Conservation (phyloP, 805 yeast genomes). For the Komagataella phaffii region DNA sequence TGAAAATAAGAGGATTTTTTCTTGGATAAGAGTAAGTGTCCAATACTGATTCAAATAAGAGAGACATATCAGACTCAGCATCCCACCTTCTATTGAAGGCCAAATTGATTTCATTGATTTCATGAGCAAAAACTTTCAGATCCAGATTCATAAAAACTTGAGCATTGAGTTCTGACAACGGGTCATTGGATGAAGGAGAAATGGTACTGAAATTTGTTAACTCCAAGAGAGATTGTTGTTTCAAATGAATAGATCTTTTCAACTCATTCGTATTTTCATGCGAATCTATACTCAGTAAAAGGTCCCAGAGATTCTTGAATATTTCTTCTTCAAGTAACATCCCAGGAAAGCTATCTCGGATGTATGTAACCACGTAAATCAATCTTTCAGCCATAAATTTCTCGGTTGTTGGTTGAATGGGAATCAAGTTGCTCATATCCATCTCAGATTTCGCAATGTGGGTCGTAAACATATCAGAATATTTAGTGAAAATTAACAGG, state of each 20-base stretch:
- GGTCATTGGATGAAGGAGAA: slow-evolving; percentile 3
- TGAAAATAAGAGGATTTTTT: slow-evolving; percentile 68
- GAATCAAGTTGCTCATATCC: not conserved
- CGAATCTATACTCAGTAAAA: slow-evolving; percentile 35
- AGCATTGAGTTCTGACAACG: slow-evolving; percentile 10
- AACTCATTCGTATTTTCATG: slow-evolving; percentile 38
- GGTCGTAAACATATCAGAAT: slow-evolving; percentile 13
- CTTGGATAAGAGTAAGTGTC: slow-evolving; percentile 30
- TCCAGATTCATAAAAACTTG: slow-evolving; percentile 42
- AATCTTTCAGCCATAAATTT: slow-evolving; percentile 34
- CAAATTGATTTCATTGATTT: slow-evolving; percentile 55
- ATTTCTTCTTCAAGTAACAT: slow-evolving; percentile 52
- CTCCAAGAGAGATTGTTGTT: slow-evolving; percentile 23
- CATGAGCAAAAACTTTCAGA: slow-evolving; percentile 40
- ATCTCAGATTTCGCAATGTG: not conserved
- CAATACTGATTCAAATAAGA: slow-evolving; percentile 44
- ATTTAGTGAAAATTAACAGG: slow-evolving; percentile 25
- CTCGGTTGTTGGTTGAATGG: slow-evolving; percentile 19
- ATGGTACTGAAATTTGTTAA: slow-evolving; percentile 17
- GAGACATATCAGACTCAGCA: slow-evolving; percentile 64
- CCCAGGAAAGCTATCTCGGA: slow-evolving; percentile 51
- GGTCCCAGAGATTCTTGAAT: slow-evolving; percentile 40
- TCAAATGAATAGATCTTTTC: slow-evolving; percentile 35
- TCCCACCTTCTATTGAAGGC: slow-evolving; percentile 62
- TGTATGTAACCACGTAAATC: slow-evolving; percentile 37